These are phyloP conservation scores for Naganishia sp. DNA, from an alignment of 1,284 basidiomycete genomes.

Conservation along the genomic window DNA sequence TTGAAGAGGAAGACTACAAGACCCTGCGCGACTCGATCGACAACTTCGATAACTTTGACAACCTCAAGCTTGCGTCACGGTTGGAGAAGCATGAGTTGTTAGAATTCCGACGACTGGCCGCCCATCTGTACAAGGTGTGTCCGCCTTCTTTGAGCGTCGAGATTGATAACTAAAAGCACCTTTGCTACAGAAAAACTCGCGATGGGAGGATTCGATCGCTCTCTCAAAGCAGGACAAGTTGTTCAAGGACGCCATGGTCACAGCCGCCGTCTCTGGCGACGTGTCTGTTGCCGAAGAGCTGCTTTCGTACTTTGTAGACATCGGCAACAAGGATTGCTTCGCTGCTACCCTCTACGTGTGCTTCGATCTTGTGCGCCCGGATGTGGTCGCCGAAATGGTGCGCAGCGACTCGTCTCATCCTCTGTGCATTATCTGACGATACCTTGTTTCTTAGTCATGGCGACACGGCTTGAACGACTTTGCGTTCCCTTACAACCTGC, in stretches of 20 bases:
- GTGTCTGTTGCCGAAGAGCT: slow-evolving; percentile 91
- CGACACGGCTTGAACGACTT: slow-evolving; percentile 92
- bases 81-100: slow-evolving; percentile 89
- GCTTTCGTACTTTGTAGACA: slow-evolving; percentile 89
- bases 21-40: slow-evolving; percentile 94
- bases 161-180: neutral
- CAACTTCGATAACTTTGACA: slow-evolving; percentile 97
- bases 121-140: slow-evolving; percentile 87
- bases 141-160: neutral
- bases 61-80: slow-evolving; percentile 78
- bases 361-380: slow-evolving; percentile 88
- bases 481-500: slow-evolving; percentile 91
- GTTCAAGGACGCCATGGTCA: slow-evolving; percentile 93
- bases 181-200: slow-evolving; percentile 76
- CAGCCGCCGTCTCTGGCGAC: slow-evolving; percentile 76
- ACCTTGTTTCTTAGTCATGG: slow-evolving; percentile 64
- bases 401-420: slow-evolving; percentile 31
- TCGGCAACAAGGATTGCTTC: slow-evolving; percentile 98
- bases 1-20: slow-evolving; percentile 98
- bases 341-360: slow-evolving; percentile 85
- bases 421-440: neutral
- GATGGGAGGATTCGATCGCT: slow-evolving; percentile 93
- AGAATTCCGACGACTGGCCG: slow-evolving; percentile 92
- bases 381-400: slow-evolving; percentile 83
- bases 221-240: slow-evolving; percentile 94